These are phyloP conservation scores for Huntiella bhutanensis DNA, from an alignment of 2,329 filamentous ascomycete genomes.

Conservation along the genomic window DNA sequence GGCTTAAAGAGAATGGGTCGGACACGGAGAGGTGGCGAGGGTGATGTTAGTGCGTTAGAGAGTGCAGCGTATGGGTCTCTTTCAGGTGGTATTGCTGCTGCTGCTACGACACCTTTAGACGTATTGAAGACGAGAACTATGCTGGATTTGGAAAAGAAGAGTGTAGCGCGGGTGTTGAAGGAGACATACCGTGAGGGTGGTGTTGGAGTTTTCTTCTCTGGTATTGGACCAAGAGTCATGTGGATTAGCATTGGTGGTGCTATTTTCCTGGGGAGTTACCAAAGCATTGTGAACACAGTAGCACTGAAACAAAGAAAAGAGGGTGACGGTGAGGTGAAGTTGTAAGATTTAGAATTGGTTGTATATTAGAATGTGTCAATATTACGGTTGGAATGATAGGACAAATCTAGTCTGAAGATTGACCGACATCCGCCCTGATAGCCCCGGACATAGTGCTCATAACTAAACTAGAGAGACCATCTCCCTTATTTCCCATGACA, in stretches of 20 bases:
- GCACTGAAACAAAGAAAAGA: background rate
- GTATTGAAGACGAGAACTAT: constrained; percentile 95
- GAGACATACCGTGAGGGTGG: constrained; percentile 47
- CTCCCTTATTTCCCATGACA: background rate
- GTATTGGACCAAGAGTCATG: constrained; percentile 62
- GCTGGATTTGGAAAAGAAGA: constrained; percentile 54
- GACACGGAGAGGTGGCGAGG: constrained; percentile 19
- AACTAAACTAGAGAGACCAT: background rate
- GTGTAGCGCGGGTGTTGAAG: constrained; percentile 38
- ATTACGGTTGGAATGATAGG: too few relatives aligned
- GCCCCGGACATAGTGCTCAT: constrained; percentile 1
- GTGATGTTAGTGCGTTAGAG: constrained; percentile 48
- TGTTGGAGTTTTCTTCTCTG: constrained; percentile 51
- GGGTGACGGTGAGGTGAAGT: too few relatives aligned
- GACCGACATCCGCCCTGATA: background rate
- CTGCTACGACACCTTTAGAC: constrained; percentile 77
- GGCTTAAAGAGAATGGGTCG: constrained; percentile 59
- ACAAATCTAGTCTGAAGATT: too few relatives aligned
- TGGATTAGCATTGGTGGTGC: constrained; percentile 94
- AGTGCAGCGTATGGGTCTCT: constrained; percentile 71
- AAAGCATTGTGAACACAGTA: constrained; percentile 56
- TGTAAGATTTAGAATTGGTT: too few relatives aligned
- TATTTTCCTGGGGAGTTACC: constrained; percentile 86
- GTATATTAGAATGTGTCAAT: too few relatives aligned
- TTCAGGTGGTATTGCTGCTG: constrained; percentile 71